Conservation (phyloP, 345 rosid genomes). For the Sisymbrium irio region DNA sequence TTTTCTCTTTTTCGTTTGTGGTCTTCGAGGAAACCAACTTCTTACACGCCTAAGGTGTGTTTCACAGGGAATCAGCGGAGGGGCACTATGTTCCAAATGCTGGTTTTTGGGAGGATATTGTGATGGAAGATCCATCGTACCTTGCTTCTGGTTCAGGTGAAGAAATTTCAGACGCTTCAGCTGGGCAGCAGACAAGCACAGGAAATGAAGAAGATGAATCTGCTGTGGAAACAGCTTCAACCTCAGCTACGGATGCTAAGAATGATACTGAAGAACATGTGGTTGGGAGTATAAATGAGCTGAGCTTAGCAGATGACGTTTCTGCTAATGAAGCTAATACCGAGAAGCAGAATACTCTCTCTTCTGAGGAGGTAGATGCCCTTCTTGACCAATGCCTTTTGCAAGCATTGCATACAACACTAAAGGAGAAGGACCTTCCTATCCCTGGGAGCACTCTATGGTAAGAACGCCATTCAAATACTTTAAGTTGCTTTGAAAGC, state of each 20-base stretch:
- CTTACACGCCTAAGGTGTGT: constrained; percentile 33
- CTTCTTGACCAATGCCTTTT: constrained; percentile 86
- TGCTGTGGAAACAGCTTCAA: constrained; percentile 24
- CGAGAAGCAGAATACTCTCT: constrained; percentile 48
- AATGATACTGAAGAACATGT: constrained; percentile 35
- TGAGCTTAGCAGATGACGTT: constrained; percentile 43
- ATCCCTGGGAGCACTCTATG: constrained; percentile 94
- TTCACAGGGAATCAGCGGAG: constrained; percentile 75
- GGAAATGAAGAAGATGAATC: constrained; percentile 37
- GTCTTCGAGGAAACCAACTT: background rate
- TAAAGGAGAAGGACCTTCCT: constrained; percentile 91
- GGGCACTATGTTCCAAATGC: constrained; percentile 77
- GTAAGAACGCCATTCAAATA: constrained; percentile 40
- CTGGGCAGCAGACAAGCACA: constrained; percentile 32
- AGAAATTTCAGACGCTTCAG: constrained; percentile 34
- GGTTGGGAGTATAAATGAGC: constrained; percentile 39
- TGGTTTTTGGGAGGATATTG: constrained; percentile 79
- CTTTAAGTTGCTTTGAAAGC: background rate
- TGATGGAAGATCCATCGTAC: constrained; percentile 70
- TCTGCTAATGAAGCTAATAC: constrained; percentile 39
- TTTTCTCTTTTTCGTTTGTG: background rate
- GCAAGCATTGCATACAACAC: constrained; percentile 84
- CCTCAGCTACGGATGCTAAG: constrained; percentile 33
- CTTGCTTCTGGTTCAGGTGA: constrained; percentile 45
- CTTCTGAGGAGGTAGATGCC: constrained; percentile 67